Conservation (phyloP, 2,329 filamentous ascomycete species). For the Alternaria ventricosa region DNA sequence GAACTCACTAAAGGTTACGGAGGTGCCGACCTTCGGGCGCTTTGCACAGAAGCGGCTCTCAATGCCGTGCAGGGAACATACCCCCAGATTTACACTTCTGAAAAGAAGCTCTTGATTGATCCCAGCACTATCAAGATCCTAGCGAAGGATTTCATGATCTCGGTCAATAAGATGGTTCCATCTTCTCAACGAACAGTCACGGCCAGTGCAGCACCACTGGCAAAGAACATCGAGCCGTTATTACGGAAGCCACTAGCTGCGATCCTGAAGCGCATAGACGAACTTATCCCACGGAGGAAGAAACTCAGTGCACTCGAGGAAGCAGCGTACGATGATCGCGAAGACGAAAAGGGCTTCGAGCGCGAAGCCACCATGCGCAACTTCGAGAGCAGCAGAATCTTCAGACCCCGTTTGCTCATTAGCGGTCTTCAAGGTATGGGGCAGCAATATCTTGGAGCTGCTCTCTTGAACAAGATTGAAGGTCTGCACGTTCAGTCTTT, state of each 20-base stretch:
- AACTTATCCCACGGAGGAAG: slow-evolving; percentile 83
- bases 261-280: slow-evolving; percentile 74
- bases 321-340: slow-evolving; percentile 88
- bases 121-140: slow-evolving; percentile 82
- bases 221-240: slow-evolving; percentile 80
- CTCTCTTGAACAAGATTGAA: slow-evolving; percentile 88
- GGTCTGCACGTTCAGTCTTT: slow-evolving; percentile 94
- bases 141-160: slow-evolving; percentile 96
- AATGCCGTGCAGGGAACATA: slow-evolving; percentile 96
- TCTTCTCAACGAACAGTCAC: slow-evolving; percentile 91
- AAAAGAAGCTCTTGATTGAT: slow-evolving; percentile 88
- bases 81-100: slow-evolving; percentile 92
- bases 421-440: slow-evolving; percentile 89
- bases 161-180: slow-evolving; percentile 93
- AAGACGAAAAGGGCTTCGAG: slow-evolving; percentile 82
- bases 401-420: slow-evolving; percentile 85
- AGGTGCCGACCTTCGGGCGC: slow-evolving; percentile 89
- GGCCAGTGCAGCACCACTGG: slow-evolving; percentile 81
- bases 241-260: slow-evolving; percentile 73
- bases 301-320: slow-evolving; percentile 90
- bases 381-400: slow-evolving; percentile 87
- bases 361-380: slow-evolving; percentile 74
- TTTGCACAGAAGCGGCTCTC: slow-evolving; percentile 94
- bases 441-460: slow-evolving; percentile 85
- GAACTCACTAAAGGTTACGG: slow-evolving; percentile 95